A percentile compares a stretch with the other conserved stretches of the same genome.
phyloP scores from a whole-genome alignment of 2,329 filamentous ascomycete species.

The Akanthomyces muscarius region DNA sequence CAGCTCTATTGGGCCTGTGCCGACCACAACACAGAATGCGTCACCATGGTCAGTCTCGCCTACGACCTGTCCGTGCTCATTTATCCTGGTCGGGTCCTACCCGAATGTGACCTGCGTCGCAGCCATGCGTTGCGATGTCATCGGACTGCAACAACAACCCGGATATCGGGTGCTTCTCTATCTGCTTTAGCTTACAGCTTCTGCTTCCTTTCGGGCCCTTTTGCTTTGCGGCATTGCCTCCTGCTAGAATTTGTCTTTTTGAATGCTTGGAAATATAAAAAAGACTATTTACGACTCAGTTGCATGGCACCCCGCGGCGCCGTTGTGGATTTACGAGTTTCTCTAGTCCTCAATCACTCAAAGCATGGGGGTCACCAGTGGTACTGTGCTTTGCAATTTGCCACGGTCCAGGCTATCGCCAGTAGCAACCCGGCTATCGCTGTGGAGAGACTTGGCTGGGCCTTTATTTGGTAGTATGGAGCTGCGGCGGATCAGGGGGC shows the following conservation, averaged over 20 bases:
- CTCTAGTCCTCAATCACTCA: background rate
- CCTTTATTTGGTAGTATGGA: background rate
- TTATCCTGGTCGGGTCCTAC: background rate
- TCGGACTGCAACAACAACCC: background rate
- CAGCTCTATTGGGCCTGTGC: background rate
- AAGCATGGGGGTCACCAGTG: background rate
- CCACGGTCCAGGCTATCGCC: background rate
- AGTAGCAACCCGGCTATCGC: constrained; percentile 12
- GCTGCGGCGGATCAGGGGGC: background rate
- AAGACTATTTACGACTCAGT: background rate
- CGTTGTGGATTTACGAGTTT: background rate
- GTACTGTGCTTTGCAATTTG: background rate
- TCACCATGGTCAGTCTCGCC: background rate
- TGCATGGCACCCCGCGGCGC: background rate
- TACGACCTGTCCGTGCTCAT: background rate
- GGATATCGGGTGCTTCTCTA: constrained; percentile 8
- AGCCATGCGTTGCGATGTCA: background rate
- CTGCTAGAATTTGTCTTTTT: no score
- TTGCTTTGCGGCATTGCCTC: background rate
- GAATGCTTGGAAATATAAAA: no score
- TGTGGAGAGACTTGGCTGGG: background rate
- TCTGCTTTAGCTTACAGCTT: background rate
- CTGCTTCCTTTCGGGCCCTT: background rate
- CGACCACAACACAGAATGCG: background rate
- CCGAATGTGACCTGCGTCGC: constrained; percentile 14